Percentiles rank a stretch among this genome's conserved stretches.
These are phyloP conservation scores for Arabidopsis lyrata DNA, from an alignment of 441 rosid genomes.

Conservation along the genomic window DNA sequence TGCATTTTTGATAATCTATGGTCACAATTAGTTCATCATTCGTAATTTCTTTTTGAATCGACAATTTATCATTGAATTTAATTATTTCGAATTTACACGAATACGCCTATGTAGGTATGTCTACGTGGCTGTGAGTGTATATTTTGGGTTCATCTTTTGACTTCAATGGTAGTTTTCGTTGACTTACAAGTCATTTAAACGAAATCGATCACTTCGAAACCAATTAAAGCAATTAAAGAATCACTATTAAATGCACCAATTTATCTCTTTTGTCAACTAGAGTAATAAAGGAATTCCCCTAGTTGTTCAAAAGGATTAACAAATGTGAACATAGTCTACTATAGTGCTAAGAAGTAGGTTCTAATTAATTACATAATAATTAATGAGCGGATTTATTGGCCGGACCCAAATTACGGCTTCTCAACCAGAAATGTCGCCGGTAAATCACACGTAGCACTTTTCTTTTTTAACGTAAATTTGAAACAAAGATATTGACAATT, in stretches of 20 bases:
- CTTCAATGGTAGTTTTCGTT: slow-evolving; percentile 31
- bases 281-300: slow-evolving; percentile 14
- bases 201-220: slow-evolving; percentile 43
- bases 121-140: slow-evolving; percentile 34
- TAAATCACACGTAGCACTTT: slow-evolving; percentile 28
- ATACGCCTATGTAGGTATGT: slow-evolving; percentile 16
- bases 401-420: slow-evolving; percentile 33
- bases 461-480: slow-evolving; percentile 21
- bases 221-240: slow-evolving; percentile 40
- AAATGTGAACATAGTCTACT: slow-evolving; percentile 37
- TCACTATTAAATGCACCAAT: slow-evolving; percentile 26
- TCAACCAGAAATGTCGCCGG: slow-evolving; percentile 37
- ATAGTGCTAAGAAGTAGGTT: slow-evolving; percentile 23
- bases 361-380: slow-evolving; percentile 17
- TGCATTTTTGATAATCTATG: neutral
- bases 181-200: slow-evolving; percentile 42
- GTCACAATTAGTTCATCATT: neutral
- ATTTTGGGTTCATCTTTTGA: slow-evolving; percentile 32
- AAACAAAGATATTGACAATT: slow-evolving; percentile 26
- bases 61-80: neutral
- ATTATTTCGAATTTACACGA: neutral
- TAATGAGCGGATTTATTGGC: slow-evolving; percentile 38
- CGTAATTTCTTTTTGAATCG: neutral
- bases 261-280: slow-evolving; percentile 28
- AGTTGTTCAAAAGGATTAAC: slow-evolving; percentile 21